A percentile compares a stretch with the other conserved stretches of the same genome.
These are phyloP conservation scores for Pyrus betulifolia DNA, from an alignment of 306 rosid genomes.

Conservation along the genomic window DNA sequence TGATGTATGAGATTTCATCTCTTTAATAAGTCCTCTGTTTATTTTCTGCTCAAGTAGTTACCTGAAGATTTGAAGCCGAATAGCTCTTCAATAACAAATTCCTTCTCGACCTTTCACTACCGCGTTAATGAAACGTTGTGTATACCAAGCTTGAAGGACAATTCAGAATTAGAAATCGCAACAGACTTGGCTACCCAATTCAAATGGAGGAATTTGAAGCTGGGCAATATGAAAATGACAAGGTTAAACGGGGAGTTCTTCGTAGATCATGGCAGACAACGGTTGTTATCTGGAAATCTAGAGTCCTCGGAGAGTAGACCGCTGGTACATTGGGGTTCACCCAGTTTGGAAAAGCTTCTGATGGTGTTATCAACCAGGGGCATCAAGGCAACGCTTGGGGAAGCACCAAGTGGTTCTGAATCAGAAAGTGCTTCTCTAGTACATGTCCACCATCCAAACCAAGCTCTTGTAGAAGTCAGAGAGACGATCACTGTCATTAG, in stretches of 20 bases:
- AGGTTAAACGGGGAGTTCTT: conserved; percentile 60
- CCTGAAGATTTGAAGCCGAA: conserved; percentile 46
- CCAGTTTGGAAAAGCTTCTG: conserved; percentile 44
- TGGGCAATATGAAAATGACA: conserved; percentile 36
- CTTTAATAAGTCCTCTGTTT: background rate
- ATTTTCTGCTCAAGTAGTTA: conserved; percentile 32
- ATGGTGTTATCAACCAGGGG: conserved; percentile 49
- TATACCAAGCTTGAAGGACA: conserved; percentile 39
- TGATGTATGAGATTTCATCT: conserved; percentile 5
- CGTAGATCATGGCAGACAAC: conserved; percentile 38
- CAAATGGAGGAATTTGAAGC: conserved; percentile 47
- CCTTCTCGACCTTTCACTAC: conserved; percentile 41
- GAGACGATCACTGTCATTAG: conserved; percentile 37
- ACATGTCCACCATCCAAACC: conserved; percentile 41
- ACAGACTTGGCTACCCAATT: conserved; percentile 57
- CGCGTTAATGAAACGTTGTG: conserved; percentile 38
- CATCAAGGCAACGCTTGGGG: conserved; percentile 39
- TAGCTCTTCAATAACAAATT: conserved; percentile 27
- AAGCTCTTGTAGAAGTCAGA: conserved; percentile 54
- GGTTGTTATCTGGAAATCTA: conserved; percentile 27
- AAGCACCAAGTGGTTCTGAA: conserved; percentile 15
- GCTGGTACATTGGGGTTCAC: conserved; percentile 47
- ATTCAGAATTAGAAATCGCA: conserved; percentile 40
- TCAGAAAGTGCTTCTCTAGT: conserved; percentile 17
- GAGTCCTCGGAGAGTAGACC: conserved; percentile 17